These are phyloP conservation scores for Verticillium klebahnii DNA, from an alignment of 2,329 filamentous ascomycete genomes.

Conservation along the genomic window DNA sequence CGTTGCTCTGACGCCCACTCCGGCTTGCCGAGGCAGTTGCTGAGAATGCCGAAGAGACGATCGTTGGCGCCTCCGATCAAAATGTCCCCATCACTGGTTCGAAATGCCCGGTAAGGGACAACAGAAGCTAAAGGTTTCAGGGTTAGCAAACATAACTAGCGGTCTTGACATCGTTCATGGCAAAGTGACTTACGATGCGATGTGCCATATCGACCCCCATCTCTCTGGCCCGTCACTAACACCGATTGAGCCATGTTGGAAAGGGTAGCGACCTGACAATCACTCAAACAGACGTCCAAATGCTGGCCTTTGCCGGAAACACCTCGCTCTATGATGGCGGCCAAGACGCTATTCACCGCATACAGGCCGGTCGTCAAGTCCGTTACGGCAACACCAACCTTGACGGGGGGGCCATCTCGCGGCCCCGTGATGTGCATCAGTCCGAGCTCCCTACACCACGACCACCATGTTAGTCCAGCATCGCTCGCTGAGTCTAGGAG, in stretches of 20 bases:
- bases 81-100: conserved; percentile 64
- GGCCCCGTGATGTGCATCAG: conserved; percentile 69
- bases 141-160: too few relatives aligned
- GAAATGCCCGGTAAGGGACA: conserved; percentile 87
- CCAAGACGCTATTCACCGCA: conserved; percentile 64
- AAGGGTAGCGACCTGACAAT: conserved; percentile 66
- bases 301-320: conserved; percentile 59
- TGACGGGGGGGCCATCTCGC: conserved; percentile 61
- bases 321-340: conserved; percentile 53
- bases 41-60: conserved; percentile 61
- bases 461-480: neutral
- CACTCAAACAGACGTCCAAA: conserved; percentile 61
- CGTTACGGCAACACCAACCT: conserved; percentile 67
- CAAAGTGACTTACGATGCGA: neutral
- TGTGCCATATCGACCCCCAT: conserved; percentile 20
- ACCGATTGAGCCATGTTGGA: conserved; percentile 63
- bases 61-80: conserved; percentile 69
- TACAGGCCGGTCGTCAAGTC: conserved; percentile 67
- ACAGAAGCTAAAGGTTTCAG: conserved; percentile 66
- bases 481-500: neutral
- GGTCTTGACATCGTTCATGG: conserved; percentile 3
- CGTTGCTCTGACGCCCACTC: conserved; percentile 57
- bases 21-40: conserved; percentile 50
- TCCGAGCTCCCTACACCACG: conserved; percentile 47
- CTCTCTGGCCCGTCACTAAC: conserved; percentile 58